Conservation (phyloP, 352 stramenopile genomes). For the Phytopythium delawarense region DNA sequence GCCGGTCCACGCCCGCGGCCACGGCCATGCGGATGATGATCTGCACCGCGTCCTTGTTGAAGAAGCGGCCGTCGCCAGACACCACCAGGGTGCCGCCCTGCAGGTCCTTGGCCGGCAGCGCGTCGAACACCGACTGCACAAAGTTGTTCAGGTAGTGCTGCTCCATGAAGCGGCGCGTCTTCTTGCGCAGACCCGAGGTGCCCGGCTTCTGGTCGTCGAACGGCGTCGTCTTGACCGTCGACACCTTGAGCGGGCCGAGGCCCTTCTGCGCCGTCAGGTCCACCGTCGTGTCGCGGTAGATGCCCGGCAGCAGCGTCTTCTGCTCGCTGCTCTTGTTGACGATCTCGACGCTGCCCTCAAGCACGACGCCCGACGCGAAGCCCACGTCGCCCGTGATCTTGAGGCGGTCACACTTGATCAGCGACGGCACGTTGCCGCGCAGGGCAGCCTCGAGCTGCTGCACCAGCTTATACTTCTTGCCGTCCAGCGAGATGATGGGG, state of each 20-base stretch:
- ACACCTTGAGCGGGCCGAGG: slow-evolving; percentile 87
- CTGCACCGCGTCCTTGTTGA: slow-evolving; percentile 94
- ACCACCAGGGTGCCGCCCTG: slow-evolving; percentile 95
- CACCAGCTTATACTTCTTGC: slow-evolving; percentile 98
- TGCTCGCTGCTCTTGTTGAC: slow-evolving; percentile 95
- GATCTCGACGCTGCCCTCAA: slow-evolving; percentile 91
- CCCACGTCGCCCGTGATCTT: slow-evolving; percentile 95
- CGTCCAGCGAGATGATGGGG: slow-evolving; percentile 94
- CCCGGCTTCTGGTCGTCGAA: slow-evolving; percentile 96
- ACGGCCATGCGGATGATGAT: slow-evolving; percentile 96
- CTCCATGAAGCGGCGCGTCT: slow-evolving; percentile 98
- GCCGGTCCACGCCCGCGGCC: slow-evolving; percentile 93
- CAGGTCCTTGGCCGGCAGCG: slow-evolving; percentile 91
- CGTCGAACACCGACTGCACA: slow-evolving; percentile 95
- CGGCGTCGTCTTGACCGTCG: slow-evolving; percentile 83
- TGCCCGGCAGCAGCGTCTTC: slow-evolving; percentile 92
- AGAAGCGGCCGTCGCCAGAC: slow-evolving; percentile 93
- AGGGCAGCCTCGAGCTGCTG: slow-evolving; percentile 95
- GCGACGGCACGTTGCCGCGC: slow-evolving; percentile 91
- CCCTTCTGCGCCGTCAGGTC: slow-evolving; percentile 93
- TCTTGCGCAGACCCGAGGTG: slow-evolving; percentile 98
- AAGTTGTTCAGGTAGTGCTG: slow-evolving; percentile 98
- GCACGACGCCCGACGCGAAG: slow-evolving; percentile 90
- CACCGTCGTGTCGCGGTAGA: slow-evolving; percentile 94
- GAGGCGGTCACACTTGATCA: slow-evolving; percentile 94